Evolutionary conservation across 2,329 filamentous ascomycete genomes (phyloP).

Genomic region (Cucurbitaria berberidis): DNA sequence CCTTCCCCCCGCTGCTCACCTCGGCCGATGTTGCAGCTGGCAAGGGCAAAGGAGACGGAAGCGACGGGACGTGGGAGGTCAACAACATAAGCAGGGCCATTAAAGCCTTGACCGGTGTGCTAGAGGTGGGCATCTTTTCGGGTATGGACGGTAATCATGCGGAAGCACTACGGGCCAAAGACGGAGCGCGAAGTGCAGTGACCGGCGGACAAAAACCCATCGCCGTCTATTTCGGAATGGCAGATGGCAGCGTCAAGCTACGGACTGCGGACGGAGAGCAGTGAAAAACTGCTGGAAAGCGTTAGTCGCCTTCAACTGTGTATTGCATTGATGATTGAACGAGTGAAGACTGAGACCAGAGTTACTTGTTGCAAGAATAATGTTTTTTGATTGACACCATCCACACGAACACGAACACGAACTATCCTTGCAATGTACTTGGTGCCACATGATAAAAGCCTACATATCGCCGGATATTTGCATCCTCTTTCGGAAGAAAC

Average conservation of each 20-base stretch:
- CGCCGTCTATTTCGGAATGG: constrained; percentile 93
- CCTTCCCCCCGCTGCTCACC: constrained; percentile 76
- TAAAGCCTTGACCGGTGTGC: constrained; percentile 81
- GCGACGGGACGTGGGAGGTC: constrained; percentile 78
- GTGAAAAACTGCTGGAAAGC: constrained; percentile 4
- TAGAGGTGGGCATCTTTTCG: constrained; percentile 91
- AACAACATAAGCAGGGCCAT: constrained; percentile 74
- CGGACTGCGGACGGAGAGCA: constrained; percentile 37
- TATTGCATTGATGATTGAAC: neutral
- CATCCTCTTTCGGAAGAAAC: no score
- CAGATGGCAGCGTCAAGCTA: constrained; percentile 59
- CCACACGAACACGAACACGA: no score
- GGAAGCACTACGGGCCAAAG: constrained; percentile 52
- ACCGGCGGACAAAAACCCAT: constrained; percentile 80
- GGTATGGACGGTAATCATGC: constrained; percentile 78
- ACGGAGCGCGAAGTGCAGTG: constrained; percentile 49
- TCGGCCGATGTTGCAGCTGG: constrained; percentile 58
- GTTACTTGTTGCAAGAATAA: neutral
- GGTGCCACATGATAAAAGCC: no score
- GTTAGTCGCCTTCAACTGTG: neutral
- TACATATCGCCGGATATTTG: no score
- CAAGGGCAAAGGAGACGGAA: constrained; percentile 59
- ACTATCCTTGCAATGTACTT: no score
- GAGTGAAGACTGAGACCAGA: neutral
- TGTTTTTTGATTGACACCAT: no score